A percentile compares a stretch with the other conserved stretches of the same genome.
Conservation (phyloP, 495 filamentous ascomycete species). For the Rusavskia elegans region DNA sequence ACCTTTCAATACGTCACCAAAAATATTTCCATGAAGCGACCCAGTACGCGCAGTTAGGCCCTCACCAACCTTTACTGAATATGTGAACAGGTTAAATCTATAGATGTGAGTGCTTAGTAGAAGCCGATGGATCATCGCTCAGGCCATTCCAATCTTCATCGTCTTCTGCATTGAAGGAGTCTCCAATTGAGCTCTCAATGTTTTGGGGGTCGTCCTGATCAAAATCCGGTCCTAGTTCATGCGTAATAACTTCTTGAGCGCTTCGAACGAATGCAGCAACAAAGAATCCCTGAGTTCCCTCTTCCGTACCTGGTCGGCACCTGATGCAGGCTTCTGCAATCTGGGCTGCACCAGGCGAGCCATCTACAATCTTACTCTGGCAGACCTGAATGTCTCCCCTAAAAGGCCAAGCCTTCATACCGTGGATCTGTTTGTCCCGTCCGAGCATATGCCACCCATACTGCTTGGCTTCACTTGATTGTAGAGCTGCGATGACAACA, state of each 20-base stretch:
- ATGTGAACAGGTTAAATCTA: too few species aligned
- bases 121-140: too few species aligned
- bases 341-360: conserved; percentile 26
- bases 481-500: conserved; percentile 56
- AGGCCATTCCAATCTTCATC: conserved; percentile 32
- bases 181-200: too few species aligned
- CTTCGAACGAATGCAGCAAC: conserved; percentile 50
- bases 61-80: too few species aligned
- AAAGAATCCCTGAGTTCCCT: conserved; percentile 64
- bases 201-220: too few species aligned
- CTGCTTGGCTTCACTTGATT: conserved; percentile 43
- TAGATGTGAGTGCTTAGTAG: too few species aligned
- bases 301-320: conserved; percentile 61
- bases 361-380: not conserved
- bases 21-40: not conserved
- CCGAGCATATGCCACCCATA: conserved; percentile 63
- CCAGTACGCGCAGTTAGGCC: too few species aligned
- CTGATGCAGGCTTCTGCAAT: conserved; percentile 64
- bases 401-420: conserved; percentile 54
- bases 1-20: not conserved
- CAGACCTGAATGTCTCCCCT: conserved; percentile 38
- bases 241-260: not conserved
- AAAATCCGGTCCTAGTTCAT: too few species aligned
- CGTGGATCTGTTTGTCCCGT: conserved; percentile 52
- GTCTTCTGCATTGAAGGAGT: not conserved